Evolutionary conservation across 176 grass and related monocot species (phyloP), one percentile per base, ranked within the genome.

Genomic region (Themeda triandra): DNA sequence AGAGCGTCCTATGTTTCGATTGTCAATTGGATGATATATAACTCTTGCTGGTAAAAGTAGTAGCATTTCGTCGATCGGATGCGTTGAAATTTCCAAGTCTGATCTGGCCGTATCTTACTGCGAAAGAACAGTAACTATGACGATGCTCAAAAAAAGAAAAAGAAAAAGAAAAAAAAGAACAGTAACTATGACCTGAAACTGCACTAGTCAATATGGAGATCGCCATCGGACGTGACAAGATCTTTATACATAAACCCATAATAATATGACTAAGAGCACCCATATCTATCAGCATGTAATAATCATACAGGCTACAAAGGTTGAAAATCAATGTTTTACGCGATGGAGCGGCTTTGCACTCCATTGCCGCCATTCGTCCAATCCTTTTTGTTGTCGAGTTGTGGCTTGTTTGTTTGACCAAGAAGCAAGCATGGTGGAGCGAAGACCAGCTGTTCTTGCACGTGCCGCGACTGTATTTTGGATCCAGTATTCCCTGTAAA

Each of bases 141-240:
- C n/a, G n/a, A n/a, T n/a, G n/a, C n/a, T n/a, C n/a, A n/a, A n/a
- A n/a, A n/a, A n/a, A n/a, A n/a, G n/a, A n/a, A n/a, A n/a, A n/a
- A n/a, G n/a, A n/a, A n/a, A n/a, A n/a, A n/a, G n/a, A n/a, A n/a
- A n/a, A n/a, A n/a, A 28, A 71, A 68, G 60, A 21, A 23, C 46
- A 35, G 48, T 21, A 60, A 19, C 79, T 23, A 28, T 8, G 71
- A 76, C 48, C 48, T 69, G 21, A 82, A 76, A 58, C 48, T 46
- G 63, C 13, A 56, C 23, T 66, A 35, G 46, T 87, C 63, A 66
- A 75, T 69, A 45, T 17, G 72, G 49, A 27, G 45, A 59, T 87
- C 62, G 15, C 85, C 21, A 87, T 82, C 78, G 0, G 62, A 69
- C 2, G 19, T 69, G 63, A 76, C 78, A 68, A n/a, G n/a, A n/a